These are phyloP conservation scores for Hypoxylon sp. DNA, from an alignment of 2,329 filamentous ascomycete species.

Conservation along the genomic window DNA sequence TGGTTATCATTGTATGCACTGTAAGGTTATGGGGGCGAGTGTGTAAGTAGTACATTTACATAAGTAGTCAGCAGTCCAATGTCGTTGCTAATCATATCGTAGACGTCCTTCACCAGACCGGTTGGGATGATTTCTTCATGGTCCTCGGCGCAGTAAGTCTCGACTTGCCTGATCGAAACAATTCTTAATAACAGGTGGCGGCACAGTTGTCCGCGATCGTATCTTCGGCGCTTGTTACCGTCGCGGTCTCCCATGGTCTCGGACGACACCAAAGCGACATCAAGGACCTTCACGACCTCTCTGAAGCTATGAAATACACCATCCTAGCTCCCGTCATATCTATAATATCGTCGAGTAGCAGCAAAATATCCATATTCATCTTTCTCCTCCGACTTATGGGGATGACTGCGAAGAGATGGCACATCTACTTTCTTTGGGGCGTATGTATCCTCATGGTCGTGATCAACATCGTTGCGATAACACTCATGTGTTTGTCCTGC, in stretches of 20 bases:
- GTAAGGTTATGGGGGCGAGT: constrained; percentile 11
- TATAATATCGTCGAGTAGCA: constrained; percentile 16
- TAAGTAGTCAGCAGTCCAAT: neutral
- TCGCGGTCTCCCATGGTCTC: constrained; percentile 1
- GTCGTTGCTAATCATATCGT: constrained; percentile 3
- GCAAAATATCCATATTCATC: constrained; percentile 26
- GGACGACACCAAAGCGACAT: constrained; percentile 6
- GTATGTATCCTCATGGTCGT: constrained; percentile 9
- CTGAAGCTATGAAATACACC: constrained; percentile 20
- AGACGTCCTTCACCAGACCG: constrained; percentile 5
- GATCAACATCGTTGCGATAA: constrained; percentile 20
- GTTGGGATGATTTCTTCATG: constrained; percentile 24
- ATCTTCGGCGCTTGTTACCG: constrained; percentile 16
- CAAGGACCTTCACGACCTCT: neutral
- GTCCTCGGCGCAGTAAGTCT: constrained; percentile 11
- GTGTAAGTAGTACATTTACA: constrained; percentile 2
- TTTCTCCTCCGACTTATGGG: constrained; percentile 21
- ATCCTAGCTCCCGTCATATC: constrained; percentile 22
- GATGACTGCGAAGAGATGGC: constrained; percentile 12
- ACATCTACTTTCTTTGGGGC: constrained; percentile 20
- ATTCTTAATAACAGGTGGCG: neutral
- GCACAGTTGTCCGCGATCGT: neutral
- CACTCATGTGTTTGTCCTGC: constrained; percentile 17
- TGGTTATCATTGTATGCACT: constrained; percentile 9
- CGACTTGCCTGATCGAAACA: neutral